phyloP scores from a whole-genome alignment of 805 yeast species.

The Candida krabiensis region DNA sequence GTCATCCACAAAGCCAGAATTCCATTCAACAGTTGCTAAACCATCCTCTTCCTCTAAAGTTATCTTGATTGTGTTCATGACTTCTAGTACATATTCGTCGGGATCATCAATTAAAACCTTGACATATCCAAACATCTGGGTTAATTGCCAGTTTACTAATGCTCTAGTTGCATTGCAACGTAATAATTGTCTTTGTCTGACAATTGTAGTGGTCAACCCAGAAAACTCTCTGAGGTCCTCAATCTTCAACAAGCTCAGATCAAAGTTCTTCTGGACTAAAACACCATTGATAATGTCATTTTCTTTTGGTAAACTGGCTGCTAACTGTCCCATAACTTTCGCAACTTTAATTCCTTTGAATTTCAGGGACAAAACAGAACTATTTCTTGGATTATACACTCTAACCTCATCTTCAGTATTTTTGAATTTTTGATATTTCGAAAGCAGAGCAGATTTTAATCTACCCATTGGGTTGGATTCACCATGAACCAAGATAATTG shows the following conservation, averaged over 20 bases:
- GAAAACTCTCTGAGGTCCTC: conserved; percentile 89
- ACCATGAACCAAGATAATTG: conserved; percentile 93
- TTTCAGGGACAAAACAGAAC: conserved; percentile 72
- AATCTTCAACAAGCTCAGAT: conserved; percentile 75
- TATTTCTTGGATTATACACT: conserved; percentile 89
- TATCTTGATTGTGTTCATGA: conserved; percentile 65
- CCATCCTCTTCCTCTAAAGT: conserved; percentile 44
- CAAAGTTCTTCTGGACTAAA: conserved; percentile 87
- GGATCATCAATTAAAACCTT: conserved; percentile 58
- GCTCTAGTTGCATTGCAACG: conserved; percentile 79
- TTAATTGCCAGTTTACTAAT: conserved; percentile 82
- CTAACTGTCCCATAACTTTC: conserved; percentile 58
- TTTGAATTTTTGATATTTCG: conserved; percentile 78
- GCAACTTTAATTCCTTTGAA: conserved; percentile 86
- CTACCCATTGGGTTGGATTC: conserved; percentile 99
- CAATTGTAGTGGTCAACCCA: conserved; percentile 79
- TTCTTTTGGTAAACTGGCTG: conserved; percentile 42
- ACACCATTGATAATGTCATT: conserved; percentile 69
- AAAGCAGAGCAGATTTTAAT: conserved; percentile 84
- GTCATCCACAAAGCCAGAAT: conserved; percentile 84
- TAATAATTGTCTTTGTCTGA: conserved; percentile 78
- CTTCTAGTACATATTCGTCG: conserved; percentile 47
- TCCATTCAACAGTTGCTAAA: conserved; percentile 80
- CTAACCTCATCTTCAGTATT: conserved; percentile 88
- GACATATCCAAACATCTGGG: conserved; percentile 92